Evolutionary conservation across 164 flowering plant species (phyloP).

Genomic region (Malania oleifera): DNA sequence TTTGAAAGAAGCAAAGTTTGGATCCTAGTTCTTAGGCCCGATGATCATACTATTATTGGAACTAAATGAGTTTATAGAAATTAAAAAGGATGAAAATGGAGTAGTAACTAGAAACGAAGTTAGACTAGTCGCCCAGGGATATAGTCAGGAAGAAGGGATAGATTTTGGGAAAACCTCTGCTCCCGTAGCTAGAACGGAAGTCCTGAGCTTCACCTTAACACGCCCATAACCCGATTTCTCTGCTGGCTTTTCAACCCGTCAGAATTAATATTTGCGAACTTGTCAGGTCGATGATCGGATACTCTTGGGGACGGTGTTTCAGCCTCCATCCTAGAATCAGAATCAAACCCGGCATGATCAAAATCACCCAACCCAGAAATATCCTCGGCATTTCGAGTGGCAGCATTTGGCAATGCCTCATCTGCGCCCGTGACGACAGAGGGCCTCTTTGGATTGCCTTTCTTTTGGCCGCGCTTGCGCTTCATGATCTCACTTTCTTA

Average conservation of each 20-base stretch:
- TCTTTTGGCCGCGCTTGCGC: not conserved
- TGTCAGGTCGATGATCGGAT: constrained; percentile 4
- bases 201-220: constrained; percentile 4
- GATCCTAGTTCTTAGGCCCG: no score
- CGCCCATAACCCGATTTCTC: not conserved
- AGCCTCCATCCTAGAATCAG: not conserved
- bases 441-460: not conserved
- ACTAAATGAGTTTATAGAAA: no score
- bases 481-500: no score
- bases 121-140: no score
- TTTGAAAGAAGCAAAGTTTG: no score
- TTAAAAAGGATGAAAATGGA: no score
- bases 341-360: not conserved
- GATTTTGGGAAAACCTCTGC: no score
- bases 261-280: not conserved
- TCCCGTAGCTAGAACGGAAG: no score
- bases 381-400: not conserved
- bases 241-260: not conserved
- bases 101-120: no score
- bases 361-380: not conserved
- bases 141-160: no score
- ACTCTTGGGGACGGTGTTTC: not conserved
- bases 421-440: not conserved
- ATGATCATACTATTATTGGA: no score
- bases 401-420: not conserved